Evolutionary conservation across 805 yeast species (phyloP), one percentile per base, ranked within the genome.

Genomic region (Suhomyces tanzawaensis): DNA sequence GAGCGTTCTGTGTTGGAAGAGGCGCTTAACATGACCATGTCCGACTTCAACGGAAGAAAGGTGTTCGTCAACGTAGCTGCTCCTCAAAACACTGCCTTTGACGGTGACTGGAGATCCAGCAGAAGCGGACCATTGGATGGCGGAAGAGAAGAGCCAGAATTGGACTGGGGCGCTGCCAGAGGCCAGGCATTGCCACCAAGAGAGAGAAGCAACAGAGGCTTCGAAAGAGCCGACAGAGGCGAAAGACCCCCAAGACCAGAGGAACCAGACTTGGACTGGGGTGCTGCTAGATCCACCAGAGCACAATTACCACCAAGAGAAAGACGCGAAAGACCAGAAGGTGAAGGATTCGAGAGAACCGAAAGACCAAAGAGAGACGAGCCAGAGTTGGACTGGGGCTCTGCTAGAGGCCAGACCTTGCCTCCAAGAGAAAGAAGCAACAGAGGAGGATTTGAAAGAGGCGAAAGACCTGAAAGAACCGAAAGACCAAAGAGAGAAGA

Each of bases 301-400:
- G 54, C 50, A 5, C 44, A 58, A 2, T 61, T 65, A 53, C 67
- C 69, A 24, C 62, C 66, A 36, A 55, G 66, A 46, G 64, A 62
- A 36, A 46, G 51, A 35, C 34, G 47, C 32, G 39, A 45, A 26
- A 57, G 59, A 47, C 42, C 40, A 4, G 33, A 36, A 25, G 34
- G 37, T 7, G 23, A 31, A 26, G 31, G 35, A 11, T 24, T n/a
- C 27, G 45, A 45, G 22, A 41, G 45, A 37, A 21, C 44, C 21
- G 41, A 45, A 37, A 66, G 70, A 60, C 43, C 47, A 40, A 65
- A 69, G 59, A 67, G 67, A 45, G 77, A 71, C 49, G 81, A 73
- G 51, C 77, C 79, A 35, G 76, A 77, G 24, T 62, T 79, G 39
- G 87, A 83, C 61, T 81, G 87, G 80, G 66, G 72, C 36, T 47